These are phyloP conservation scores for Sclerotiophoma versabilis DNA, from an alignment of 2,329 filamentous ascomycete genomes.

Conservation along the genomic window DNA sequence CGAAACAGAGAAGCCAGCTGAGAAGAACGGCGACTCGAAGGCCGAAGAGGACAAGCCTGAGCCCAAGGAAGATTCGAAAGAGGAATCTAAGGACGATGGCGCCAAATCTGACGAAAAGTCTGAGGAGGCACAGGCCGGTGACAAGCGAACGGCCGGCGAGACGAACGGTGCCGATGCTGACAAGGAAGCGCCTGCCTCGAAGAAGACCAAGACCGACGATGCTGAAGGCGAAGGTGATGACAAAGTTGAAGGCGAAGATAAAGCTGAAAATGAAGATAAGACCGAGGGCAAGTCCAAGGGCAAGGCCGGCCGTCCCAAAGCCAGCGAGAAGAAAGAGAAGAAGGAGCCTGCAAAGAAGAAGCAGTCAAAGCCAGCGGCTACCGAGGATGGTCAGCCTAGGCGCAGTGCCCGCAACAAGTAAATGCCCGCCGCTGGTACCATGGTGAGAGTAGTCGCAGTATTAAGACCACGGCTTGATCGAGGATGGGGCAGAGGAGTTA, in stretches of 20 bases:
- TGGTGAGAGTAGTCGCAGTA: background rate
- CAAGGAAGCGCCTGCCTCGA: constrained; percentile 33
- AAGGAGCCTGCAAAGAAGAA: constrained; percentile 53
- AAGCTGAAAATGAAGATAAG: constrained; percentile 31
- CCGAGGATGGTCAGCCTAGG: constrained; percentile 56
- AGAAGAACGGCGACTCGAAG: constrained; percentile 42
- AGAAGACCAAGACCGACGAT: constrained; percentile 36
- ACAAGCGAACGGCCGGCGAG: constrained; percentile 45
- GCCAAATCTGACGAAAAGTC: constrained; percentile 26
- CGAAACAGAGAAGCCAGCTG: constrained; percentile 37
- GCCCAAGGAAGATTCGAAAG: constrained; percentile 27
- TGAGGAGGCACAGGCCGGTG: constrained; percentile 38
- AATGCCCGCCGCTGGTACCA: background rate
- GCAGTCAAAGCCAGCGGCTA: constrained; percentile 58
- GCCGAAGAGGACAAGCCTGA: constrained; percentile 34
- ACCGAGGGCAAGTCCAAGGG: constrained; percentile 44
- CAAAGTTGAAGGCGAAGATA: constrained; percentile 28
- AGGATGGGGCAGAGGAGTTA: background rate
- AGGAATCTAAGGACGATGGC: constrained; percentile 19
- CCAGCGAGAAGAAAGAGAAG: constrained; percentile 50
- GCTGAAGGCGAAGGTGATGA: constrained; percentile 27
- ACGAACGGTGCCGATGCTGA: constrained; percentile 27
- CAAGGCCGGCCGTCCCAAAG: constrained; percentile 52
- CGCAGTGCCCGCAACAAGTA: constrained; percentile 53
- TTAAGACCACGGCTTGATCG: background rate